Evolutionary conservation across 768 basidiomycete species (phyloP), one percentile per base, ranked within the genome.

Genomic region (Boletellus ananiceps): DNA sequence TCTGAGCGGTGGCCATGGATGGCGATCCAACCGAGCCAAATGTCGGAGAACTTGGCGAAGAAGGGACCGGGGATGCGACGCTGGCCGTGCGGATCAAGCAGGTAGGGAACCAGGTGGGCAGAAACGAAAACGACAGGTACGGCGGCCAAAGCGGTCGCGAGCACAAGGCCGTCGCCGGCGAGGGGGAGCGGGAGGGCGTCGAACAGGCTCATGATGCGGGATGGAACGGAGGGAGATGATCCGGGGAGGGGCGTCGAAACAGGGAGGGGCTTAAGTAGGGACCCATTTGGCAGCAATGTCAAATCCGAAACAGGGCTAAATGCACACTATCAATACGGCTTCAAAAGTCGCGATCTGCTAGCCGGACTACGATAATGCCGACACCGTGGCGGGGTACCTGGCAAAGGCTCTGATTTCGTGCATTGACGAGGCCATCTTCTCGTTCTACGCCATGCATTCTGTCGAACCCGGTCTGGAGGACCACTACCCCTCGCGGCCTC

Each of bases 1-100:
- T 89, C 83, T 8, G 83, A 88, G 39, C 90, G 80, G 54, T 87
- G 84, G 2, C 90, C 89, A n/a, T 74, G 67, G 39, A 81, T 81
- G 31, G 75, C 70, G 31, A 81, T 72, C 57, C 73, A 77, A 34
- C 82, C 86, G 15, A 93, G 69, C 88, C 89, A 93, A 3, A 77
- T 52, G 61, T 87, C 83, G 9, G 84, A 79, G 59, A 90, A 81
- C 58, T 76, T 81, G 33, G 90, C 90, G 8, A 84, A 59, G 48
- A 78, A 73, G 0, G 88, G 88, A 0, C 86, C 88, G n/a, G 83
- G 83, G 52, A 79, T 77, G 23, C 64, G 62, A 32, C 83, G 79
- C 33, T 88, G 76, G n/a, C 72, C 67, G 62, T 82, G 73, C 0
- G 79, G 65, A 56, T 90, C 84, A 29, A 73, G 48, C 14, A 88